Conservation (phyloP, 2,329 filamentous ascomycete species). For the Aspergillus arachidicola region DNA sequence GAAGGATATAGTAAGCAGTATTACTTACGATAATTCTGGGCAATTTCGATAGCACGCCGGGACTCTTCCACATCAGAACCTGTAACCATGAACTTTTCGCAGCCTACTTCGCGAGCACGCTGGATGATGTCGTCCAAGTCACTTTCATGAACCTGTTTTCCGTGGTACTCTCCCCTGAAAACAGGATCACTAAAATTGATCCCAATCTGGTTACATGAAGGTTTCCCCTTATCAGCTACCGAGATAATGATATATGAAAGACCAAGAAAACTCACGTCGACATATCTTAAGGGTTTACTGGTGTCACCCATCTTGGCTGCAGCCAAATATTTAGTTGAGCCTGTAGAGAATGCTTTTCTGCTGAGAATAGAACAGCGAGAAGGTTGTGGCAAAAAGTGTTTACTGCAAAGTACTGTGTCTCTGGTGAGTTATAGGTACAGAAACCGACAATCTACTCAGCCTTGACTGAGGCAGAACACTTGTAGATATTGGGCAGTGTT, state of each 20-base stretch:
- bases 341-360: slow-evolving; percentile 17
- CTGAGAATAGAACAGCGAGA: slow-evolving; percentile 2
- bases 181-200: slow-evolving; percentile 96
- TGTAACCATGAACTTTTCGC: slow-evolving; percentile 87
- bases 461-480: background rate
- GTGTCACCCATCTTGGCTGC: slow-evolving; percentile 38
- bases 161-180: slow-evolving; percentile 82
- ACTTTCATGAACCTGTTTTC: slow-evolving; percentile 62
- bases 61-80: slow-evolving; percentile 85
- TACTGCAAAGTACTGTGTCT: slow-evolving; percentile 12
- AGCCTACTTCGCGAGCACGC: slow-evolving; percentile 76
- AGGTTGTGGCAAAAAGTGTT: slow-evolving; percentile 1
- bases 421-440: slow-evolving; percentile 8
- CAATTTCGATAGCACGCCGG: slow-evolving; percentile 71
- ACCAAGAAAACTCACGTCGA: slow-evolving; percentile 43
- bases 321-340: slow-evolving; percentile 3
- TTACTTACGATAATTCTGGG: slow-evolving; percentile 70
- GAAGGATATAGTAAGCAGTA: background rate
- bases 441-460: background rate
- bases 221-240: slow-evolving; percentile 17
- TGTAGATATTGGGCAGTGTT: background rate
- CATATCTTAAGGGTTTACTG: slow-evolving; percentile 45
- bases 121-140: slow-evolving; percentile 68
- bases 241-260: background rate
- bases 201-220: slow-evolving; percentile 62